Evolutionary conservation across 2,329 filamentous ascomycete genomes (phyloP).

Genomic region (Fusarium sp.): DNA sequence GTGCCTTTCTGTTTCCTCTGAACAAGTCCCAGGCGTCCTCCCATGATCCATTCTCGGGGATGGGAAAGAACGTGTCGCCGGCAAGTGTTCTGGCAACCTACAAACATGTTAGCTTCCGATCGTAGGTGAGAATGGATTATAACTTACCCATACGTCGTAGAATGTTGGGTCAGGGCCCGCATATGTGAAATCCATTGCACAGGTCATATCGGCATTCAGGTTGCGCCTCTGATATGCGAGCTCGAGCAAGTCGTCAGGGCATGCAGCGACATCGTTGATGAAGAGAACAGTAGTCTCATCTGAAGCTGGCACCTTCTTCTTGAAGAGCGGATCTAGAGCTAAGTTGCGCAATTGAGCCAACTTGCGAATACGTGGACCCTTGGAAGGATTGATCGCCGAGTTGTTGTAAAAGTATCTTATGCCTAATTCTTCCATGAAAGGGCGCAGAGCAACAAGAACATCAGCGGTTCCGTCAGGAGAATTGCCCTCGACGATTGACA

Average conservation of each 20-base stretch:
- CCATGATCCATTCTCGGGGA: constrained; percentile 64
- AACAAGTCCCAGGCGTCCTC: constrained; percentile 64
- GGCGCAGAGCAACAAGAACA: constrained; percentile 58
- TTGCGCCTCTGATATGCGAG: constrained; percentile 61
- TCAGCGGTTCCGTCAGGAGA: constrained; percentile 67
- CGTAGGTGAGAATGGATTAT: accelerated
- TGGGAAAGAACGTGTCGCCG: constrained; percentile 68
- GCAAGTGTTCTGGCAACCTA: constrained; percentile 63
- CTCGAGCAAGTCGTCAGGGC: constrained; percentile 69
- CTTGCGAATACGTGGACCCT: constrained; percentile 59
- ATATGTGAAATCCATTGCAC: constrained; percentile 69
- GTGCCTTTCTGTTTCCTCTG: constrained; percentile 59
- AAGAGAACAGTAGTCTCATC: constrained; percentile 62
- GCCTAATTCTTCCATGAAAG: constrained; percentile 55
- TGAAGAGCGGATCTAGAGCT: constrained; percentile 61
- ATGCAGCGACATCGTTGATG: constrained; percentile 66
- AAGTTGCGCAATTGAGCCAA: constrained; percentile 66
- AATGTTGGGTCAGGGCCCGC: constrained; percentile 61
- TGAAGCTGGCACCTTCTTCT: constrained; percentile 44
- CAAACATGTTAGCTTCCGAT: neutral
- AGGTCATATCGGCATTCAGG: constrained; percentile 67
- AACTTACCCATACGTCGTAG: constrained; percentile 63
- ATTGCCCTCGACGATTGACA: constrained; percentile 68
- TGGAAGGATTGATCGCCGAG: constrained; percentile 58
- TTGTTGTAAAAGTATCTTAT: constrained; percentile 57